Evolutionary conservation across 306 rosid genomes (phyloP), one percentile per base, ranked within the genome.

Genomic region (Pyrus bretschneideri): DNA sequence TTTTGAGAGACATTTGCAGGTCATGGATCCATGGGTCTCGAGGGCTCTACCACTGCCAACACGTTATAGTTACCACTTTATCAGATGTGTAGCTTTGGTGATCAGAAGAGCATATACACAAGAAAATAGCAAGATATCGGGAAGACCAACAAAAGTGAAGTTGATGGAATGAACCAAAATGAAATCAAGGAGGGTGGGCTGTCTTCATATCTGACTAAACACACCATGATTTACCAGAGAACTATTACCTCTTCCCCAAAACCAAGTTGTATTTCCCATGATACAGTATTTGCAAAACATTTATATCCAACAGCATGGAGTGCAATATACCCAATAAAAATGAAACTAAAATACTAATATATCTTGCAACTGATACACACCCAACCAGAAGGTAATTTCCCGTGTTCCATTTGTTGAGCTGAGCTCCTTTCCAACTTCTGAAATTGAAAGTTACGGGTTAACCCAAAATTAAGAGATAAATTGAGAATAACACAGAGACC

Each of bases 301-400:
- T 60, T 45, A 35, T 22, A 29, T 42, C 9, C 61, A 27, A 38
- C 52, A 7, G 23, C 42, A 17, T 2, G 4, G 30, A 15, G 25
- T 31, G 62, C 13, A 42, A 78, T 62, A 59, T 18, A 35, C 65
- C 76, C 6, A 33, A 60, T 23, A 67, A 60, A 46, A 51, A 14
- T 25, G 38, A 35, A 18, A 78, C 22, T 29, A 55, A 59, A 72
- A 55, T 38, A 60, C 15, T 67, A 63, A 80, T 64, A 54, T 63
- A 44, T 70, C 76, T 40, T 57, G 49, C 46, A 79, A 77, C 60
- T 68, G 73, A 73, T 76, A 88, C 96, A 49, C 76, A 94, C 98
- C 98, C 98, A 94, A 87, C 91, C 95, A 29, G 81, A 72, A 84
- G 86, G 91, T 83, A 91, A 81, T 69, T 79, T 85, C 69, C 81